Evolutionary conservation across 2,329 filamentous ascomycete genomes (phyloP).

Genomic region (Periglandula ipomoeae): DNA sequence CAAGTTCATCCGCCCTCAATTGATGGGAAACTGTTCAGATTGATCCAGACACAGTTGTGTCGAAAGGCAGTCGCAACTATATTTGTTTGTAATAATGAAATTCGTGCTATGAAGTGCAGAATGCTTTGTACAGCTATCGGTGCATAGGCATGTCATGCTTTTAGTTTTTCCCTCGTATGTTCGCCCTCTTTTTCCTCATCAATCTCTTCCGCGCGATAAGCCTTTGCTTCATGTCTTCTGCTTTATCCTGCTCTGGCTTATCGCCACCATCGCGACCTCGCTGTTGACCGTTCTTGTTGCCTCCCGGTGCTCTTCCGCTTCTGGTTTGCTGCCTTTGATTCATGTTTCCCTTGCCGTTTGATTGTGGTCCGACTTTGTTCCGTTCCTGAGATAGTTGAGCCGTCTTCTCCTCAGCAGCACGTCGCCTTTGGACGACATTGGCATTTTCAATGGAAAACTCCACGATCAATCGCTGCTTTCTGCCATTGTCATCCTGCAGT

Average conservation of each 20-base stretch:
- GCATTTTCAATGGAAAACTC: slow-evolving; percentile 99
- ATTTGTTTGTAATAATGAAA: not conserved
- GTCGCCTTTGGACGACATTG: slow-evolving; percentile 77
- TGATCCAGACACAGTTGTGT: not conserved
- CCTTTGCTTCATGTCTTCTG: slow-evolving; percentile 47
- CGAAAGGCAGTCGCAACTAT: not conserved
- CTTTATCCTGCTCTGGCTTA: slow-evolving; percentile 25
- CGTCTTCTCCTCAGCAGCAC: slow-evolving; percentile 26
- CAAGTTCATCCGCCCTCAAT: not conserved
- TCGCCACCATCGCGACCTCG: slow-evolving; percentile 15
- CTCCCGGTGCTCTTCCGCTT: not conserved
- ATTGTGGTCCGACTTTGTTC: slow-evolving; percentile 20
- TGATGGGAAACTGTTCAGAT: not conserved
- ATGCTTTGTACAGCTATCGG: slow-evolving; percentile 2
- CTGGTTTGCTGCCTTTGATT: not conserved
- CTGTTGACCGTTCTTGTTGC: slow-evolving; percentile 13
- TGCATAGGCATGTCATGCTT: not conserved
- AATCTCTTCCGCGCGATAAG: slow-evolving; percentile 81
- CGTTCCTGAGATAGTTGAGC: slow-evolving; percentile 21
- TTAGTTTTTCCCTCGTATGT: slow-evolving; percentile 19
- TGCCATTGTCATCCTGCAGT: slow-evolving; percentile 53
- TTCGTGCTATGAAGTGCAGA: not conserved
- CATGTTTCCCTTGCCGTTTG: not conserved
- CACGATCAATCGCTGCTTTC: slow-evolving; percentile 82
- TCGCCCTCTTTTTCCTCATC: slow-evolving; percentile 60